phyloP scores from a whole-genome alignment of 352 stramenopile species.

The Phytophthora lateralis region DNA sequence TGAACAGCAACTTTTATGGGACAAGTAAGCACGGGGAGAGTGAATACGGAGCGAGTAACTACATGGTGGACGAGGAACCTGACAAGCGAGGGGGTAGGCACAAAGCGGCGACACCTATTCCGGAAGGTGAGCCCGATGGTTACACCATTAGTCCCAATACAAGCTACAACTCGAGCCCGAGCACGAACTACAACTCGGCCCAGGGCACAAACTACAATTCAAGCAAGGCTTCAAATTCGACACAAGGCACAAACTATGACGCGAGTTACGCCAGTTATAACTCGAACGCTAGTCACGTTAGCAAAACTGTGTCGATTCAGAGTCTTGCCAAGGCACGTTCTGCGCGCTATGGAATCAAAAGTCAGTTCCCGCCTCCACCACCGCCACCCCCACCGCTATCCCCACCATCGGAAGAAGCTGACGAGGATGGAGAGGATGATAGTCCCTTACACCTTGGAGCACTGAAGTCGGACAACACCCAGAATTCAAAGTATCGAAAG shows the following conservation, averaged over 20 bases:
- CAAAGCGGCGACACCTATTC: slow-evolving; percentile 42
- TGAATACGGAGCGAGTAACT: slow-evolving; percentile 29
- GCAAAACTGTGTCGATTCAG: slow-evolving; percentile 51
- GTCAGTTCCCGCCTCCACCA: slow-evolving; percentile 30
- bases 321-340: slow-evolving; percentile 36
- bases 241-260: background rate
- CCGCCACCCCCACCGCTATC: slow-evolving; percentile 35
- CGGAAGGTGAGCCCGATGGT: slow-evolving; percentile 29
- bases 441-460: slow-evolving; percentile 28
- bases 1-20: slow-evolving; percentile 42
- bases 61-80: slow-evolving; percentile 39
- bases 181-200: slow-evolving; percentile 4
- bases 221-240: slow-evolving; percentile 6
- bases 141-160: slow-evolving; percentile 23
- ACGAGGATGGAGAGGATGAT: slow-evolving; percentile 29
- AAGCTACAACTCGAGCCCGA: slow-evolving; percentile 14
- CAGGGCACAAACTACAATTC: background rate
- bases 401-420: slow-evolving; percentile 27
- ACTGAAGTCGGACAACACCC: slow-evolving; percentile 29
- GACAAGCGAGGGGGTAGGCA: slow-evolving; percentile 47
- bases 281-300: slow-evolving; percentile 18
- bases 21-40: slow-evolving; percentile 35
- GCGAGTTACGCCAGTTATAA: slow-evolving; percentile 18
- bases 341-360: slow-evolving; percentile 36
- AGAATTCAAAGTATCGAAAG: slow-evolving; percentile 21